These are phyloP conservation scores for Cicer cuneatum DNA, from an alignment of 306 rosid genomes.

Conservation along the genomic window DNA sequence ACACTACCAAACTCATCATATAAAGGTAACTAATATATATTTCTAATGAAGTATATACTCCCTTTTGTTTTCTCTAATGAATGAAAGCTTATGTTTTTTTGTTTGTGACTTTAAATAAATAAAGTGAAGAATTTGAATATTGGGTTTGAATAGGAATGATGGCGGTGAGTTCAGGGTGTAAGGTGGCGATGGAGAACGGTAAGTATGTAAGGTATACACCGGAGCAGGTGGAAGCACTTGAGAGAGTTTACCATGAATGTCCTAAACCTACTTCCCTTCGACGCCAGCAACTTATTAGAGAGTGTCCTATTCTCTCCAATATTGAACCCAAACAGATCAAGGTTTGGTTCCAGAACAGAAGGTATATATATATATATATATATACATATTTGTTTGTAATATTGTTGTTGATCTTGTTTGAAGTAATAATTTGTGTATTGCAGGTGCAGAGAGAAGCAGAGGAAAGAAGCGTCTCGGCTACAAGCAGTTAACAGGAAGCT, in stretches of 20 bases:
- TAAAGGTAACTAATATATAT: too few species aligned
- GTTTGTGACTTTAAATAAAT: neutral
- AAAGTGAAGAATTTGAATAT: neutral
- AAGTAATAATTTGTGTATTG: neutral
- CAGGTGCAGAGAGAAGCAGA: slow-evolving; percentile 99
- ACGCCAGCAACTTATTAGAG: slow-evolving; percentile 94
- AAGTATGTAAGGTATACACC: slow-evolving; percentile 96
- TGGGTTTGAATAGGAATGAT: slow-evolving; percentile 54
- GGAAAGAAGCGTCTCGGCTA: slow-evolving; percentile 92
- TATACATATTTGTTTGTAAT: too few species aligned
- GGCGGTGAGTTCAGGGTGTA: slow-evolving; percentile 77
- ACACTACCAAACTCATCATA: too few species aligned
- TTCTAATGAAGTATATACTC: too few species aligned
- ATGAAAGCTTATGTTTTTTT: too few species aligned
- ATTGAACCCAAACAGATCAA: slow-evolving; percentile 99
- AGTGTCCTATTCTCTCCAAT: slow-evolving; percentile 93
- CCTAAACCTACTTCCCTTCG: slow-evolving; percentile 97
- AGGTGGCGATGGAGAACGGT: slow-evolving; percentile 84
- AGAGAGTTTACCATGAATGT: slow-evolving; percentile 92
- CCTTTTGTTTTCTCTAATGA: too few species aligned
- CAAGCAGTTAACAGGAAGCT: slow-evolving; percentile 93
- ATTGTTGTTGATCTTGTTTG: too few species aligned
- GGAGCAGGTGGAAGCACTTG: slow-evolving; percentile 95
- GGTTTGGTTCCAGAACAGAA: slow-evolving; percentile 97
- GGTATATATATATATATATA: slow-evolving; percentile 47